These are phyloP conservation scores for Prunus salicina DNA, from an alignment of 306 rosid genomes.

Conservation along the genomic window DNA sequence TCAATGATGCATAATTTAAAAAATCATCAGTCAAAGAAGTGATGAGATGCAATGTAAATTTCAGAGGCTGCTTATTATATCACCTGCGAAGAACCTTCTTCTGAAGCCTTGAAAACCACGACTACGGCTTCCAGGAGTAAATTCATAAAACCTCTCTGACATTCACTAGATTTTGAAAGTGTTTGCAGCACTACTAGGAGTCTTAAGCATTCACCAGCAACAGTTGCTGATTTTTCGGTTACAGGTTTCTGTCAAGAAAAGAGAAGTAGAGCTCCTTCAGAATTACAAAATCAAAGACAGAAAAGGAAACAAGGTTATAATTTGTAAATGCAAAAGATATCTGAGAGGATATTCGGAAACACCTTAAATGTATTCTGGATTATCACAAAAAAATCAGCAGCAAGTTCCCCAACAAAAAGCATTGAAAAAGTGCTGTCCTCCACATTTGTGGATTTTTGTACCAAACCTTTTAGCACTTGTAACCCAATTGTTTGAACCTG, in stretches of 20 bases:
- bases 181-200: slow-evolving; percentile 80
- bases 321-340: background rate
- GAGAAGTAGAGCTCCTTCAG: slow-evolving; percentile 27
- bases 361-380: slow-evolving; percentile 69
- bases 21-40: slow-evolving; percentile 10
- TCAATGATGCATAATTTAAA: slow-evolving; percentile 29
- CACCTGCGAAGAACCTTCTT: slow-evolving; percentile 61
- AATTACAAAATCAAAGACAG: slow-evolving; percentile 14
- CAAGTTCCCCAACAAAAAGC: slow-evolving; percentile 75
- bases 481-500: slow-evolving; percentile 81
- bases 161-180: slow-evolving; percentile 48
- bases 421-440: slow-evolving; percentile 58
- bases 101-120: slow-evolving; percentile 62
- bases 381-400: slow-evolving; percentile 50
- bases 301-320: slow-evolving; percentile 12
- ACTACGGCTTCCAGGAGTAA: slow-evolving; percentile 75
- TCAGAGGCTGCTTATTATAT: slow-evolving; percentile 24
- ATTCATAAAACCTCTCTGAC: slow-evolving; percentile 64
- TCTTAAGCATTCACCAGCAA: slow-evolving; percentile 72
- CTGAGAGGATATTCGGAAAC: slow-evolving; percentile 11
- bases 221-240: slow-evolving; percentile 64
- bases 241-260: slow-evolving; percentile 58
- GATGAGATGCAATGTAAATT: background rate
- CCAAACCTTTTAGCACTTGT: slow-evolving; percentile 69
- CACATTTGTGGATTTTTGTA: slow-evolving; percentile 48